These are phyloP conservation scores for Marasmius sp. DNA, from an alignment of 1,284 basidiomycete species.

Conservation along the genomic window DNA sequence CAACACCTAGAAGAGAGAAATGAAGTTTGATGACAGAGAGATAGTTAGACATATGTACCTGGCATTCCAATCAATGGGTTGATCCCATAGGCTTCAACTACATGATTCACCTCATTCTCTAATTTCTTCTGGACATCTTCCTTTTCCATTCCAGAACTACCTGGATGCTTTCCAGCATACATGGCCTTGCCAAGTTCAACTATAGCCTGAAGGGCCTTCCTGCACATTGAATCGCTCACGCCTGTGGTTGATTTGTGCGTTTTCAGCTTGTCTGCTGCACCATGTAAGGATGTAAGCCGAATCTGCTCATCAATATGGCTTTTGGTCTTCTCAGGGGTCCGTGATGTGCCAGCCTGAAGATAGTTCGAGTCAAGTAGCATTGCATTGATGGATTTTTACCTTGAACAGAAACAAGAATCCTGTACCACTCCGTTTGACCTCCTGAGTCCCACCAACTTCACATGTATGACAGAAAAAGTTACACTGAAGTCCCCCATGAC, in stretches of 20 bases:
- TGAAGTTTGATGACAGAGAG: background rate
- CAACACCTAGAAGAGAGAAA: conserved; percentile 22
- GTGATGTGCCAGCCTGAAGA: background rate
- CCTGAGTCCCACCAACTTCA: conserved; percentile 20
- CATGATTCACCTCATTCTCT: background rate
- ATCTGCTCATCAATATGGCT: no score
- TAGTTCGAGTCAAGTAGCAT: no score
- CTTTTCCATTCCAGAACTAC: background rate
- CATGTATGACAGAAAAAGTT: conserved; percentile 24
- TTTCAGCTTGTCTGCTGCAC: conserved; percentile 27
- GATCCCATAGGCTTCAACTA: background rate
- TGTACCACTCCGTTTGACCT: conserved; percentile 18
- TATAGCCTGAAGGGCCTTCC: conserved; percentile 5
- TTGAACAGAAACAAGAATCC: conserved; percentile 10
- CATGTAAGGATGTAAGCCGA: conserved; percentile 13
- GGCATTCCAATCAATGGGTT: background rate
- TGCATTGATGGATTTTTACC: no score
- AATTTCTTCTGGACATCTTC: background rate
- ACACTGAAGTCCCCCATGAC: conserved; percentile 21
- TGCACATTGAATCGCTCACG: conserved; percentile 6
- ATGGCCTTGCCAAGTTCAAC: no score
- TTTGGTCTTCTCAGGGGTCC: background rate
- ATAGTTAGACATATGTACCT: no score
- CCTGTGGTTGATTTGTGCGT: conserved; percentile 28
- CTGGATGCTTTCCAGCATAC: background rate